Conservation (phyloP, 345 rosid genomes). For the Brassica incana region DNA sequence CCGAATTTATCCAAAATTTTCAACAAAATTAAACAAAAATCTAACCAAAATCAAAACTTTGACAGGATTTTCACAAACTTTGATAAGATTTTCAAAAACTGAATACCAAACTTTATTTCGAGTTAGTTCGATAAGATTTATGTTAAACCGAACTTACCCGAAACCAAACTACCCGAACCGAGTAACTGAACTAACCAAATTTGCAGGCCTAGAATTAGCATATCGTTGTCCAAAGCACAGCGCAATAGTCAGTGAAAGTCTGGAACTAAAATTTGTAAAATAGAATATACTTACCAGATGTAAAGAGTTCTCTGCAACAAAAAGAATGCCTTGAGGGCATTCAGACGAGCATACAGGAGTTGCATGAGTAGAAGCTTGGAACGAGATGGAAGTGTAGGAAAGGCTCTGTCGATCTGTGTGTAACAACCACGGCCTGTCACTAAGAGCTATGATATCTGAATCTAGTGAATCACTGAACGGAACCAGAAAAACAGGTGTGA, state of each 20-base stretch:
- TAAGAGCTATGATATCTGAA: constrained; percentile 83
- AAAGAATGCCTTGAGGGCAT: constrained; percentile 89
- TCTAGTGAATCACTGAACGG: constrained; percentile 76
- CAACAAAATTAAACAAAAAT: too few species aligned
- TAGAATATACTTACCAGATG: constrained; percentile 64
- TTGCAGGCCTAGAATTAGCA: background rate
- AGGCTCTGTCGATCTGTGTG: constrained; percentile 93
- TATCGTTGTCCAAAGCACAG: constrained; percentile 8
- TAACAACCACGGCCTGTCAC: constrained; percentile 97
- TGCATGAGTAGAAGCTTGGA: constrained; percentile 95
- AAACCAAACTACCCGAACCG: too few species aligned
- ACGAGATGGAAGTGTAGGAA: constrained; percentile 83
- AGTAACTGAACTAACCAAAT: too few species aligned
- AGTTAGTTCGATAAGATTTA: too few species aligned
- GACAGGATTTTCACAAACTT: too few species aligned
- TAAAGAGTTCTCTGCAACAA: constrained; percentile 91
- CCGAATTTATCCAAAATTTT: too few species aligned
- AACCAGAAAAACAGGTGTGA: constrained; percentile 94
- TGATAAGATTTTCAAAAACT: too few species aligned
- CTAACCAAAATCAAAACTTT: too few species aligned
- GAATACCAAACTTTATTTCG: too few species aligned
- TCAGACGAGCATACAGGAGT: constrained; percentile 89
- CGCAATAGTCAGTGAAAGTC: constrained; percentile 6
- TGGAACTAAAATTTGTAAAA: constrained; percentile 10
- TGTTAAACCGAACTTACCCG: too few species aligned